Evolutionary conservation across 1,284 basidiomycete genomes (phyloP), one percentile per base, ranked within the genome.

Genomic region (Mycena citricolor): DNA sequence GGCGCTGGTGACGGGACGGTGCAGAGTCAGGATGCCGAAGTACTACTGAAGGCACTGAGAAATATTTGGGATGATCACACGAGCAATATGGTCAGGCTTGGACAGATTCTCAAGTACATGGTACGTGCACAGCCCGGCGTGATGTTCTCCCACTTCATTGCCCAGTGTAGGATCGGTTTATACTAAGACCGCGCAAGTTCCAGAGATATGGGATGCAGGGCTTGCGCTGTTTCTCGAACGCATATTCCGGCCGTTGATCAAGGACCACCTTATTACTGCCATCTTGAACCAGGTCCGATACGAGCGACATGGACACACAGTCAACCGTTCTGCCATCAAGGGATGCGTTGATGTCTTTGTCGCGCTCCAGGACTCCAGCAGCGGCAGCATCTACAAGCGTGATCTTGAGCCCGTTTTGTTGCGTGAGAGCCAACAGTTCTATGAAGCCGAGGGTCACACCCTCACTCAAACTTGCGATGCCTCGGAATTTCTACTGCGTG

Each of bases 71-170:
- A 95, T 49, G 94, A 98, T 62, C 95, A 99, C 65, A 84, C 77
- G 5, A 82, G 85, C 11, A 93, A 87, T 64, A 92, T 98, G 89
- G 75, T 78, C 32, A 93, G 94, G 62, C 66, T 99, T 46, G 81
- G 86, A 28, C 93, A 94, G 61, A 82, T 99, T 25, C 73, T 99
- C 55, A 92, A 90, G 61, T 99, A 99, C 63, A 95, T 99, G 89
- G 95, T 94, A 56, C 56, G 81, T 64, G n/a, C n/a, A n/a, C n/a
- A n/a, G n/a, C n/a, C n/a, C n/a, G n/a, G n/a, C n/a, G n/a, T n/a
- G n/a, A n/a, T n/a, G n/a, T n/a, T n/a, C n/a, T n/a, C n/a, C 44
- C 17, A 23, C 35, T 17, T 51, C 16, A 36, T 46, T 43, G 25
- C 56, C 32, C 56, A 36, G 30, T 39, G n/a, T 61, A 95, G 94